Evolutionary conservation across 2,329 filamentous ascomycete genomes (phyloP).

Genomic region (Rhinocladiella similis): DNA sequence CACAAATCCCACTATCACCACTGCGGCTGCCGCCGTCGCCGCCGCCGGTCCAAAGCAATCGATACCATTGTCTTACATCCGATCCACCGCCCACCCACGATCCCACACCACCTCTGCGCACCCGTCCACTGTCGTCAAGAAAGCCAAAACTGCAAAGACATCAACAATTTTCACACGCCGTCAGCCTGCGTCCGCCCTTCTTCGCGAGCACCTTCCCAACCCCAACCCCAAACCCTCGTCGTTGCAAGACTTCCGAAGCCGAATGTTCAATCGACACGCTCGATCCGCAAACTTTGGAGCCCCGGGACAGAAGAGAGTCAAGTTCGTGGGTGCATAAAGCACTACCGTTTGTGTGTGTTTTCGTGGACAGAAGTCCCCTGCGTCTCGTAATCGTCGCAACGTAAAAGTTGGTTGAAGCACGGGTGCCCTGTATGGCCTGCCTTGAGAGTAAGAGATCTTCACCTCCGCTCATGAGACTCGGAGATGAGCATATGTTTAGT

Average conservation of each 20-base stretch:
- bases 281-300: slow-evolving; percentile 11
- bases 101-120: not conserved
- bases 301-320: slow-evolving; percentile 9
- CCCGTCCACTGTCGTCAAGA: not conserved
- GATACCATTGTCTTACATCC: not conserved
- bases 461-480: too few relatives aligned
- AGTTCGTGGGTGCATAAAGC: slow-evolving; percentile 15
- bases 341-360: too few relatives aligned
- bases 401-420: too few relatives aligned
- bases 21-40: too few relatives aligned
- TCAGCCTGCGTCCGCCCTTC: not conserved
- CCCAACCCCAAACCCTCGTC: slow-evolving; percentile 10
- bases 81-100: not conserved
- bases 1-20: not conserved
- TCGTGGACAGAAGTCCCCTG: too few relatives aligned
- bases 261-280: slow-evolving; percentile 9
- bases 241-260: slow-evolving; percentile 13
- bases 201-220: not conserved
- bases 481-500: too few relatives aligned
- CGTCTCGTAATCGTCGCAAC: too few relatives aligned
- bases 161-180: not conserved
- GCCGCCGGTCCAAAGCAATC: not conserved
- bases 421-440: too few relatives aligned
- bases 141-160: not conserved
- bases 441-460: too few relatives aligned